These are phyloP conservation scores for Verticillium dahliae DNA, from an alignment of 2,329 filamentous ascomycete genomes.

Conservation along the genomic window DNA sequence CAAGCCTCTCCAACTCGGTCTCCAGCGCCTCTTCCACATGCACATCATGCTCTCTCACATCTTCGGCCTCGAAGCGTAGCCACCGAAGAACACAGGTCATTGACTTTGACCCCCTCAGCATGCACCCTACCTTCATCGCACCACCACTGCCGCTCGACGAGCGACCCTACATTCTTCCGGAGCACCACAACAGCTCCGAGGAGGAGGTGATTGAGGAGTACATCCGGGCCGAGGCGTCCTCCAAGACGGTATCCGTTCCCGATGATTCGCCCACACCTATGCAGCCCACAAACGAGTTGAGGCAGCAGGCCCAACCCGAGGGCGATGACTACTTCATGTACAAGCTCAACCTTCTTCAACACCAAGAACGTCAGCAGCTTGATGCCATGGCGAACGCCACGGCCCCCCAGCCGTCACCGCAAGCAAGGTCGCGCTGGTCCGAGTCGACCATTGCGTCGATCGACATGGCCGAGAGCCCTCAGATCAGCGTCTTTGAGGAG, in stretches of 20 bases:
- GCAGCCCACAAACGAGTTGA: slow-evolving; percentile 4
- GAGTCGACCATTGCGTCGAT: slow-evolving; percentile 28
- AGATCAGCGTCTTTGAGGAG: slow-evolving; percentile 12
- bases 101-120: slow-evolving; percentile 12
- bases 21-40: slow-evolving; percentile 11
- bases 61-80: slow-evolving; percentile 5
- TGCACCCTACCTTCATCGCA: slow-evolving; percentile 12
- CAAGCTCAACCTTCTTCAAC: slow-evolving; percentile 7
- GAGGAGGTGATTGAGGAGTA: slow-evolving; percentile 8
- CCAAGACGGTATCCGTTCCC: slow-evolving; percentile 1
- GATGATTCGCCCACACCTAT: slow-evolving; percentile 10
- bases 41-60: slow-evolving; percentile 5
- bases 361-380: slow-evolving; percentile 7
- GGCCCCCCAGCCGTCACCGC: slow-evolving; percentile 13
- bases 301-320: slow-evolving; percentile 4
- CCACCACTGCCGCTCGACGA: slow-evolving; percentile 10
- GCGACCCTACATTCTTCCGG: slow-evolving; percentile 9
- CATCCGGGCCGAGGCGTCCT: slow-evolving; percentile 6
- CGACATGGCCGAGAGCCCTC: slow-evolving; percentile 2
- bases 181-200: slow-evolving; percentile 3
- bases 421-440: slow-evolving; percentile 31
- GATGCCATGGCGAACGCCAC: slow-evolving; percentile 1
- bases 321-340: slow-evolving; percentile 13
- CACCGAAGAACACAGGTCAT: slow-evolving; percentile 6
- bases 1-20: slow-evolving; percentile 12